Evolutionary conservation across 2,329 filamentous ascomycete genomes (phyloP), one percentile per base, ranked within the genome.

Genomic region (Pseudogymnoascus sp.): DNA sequence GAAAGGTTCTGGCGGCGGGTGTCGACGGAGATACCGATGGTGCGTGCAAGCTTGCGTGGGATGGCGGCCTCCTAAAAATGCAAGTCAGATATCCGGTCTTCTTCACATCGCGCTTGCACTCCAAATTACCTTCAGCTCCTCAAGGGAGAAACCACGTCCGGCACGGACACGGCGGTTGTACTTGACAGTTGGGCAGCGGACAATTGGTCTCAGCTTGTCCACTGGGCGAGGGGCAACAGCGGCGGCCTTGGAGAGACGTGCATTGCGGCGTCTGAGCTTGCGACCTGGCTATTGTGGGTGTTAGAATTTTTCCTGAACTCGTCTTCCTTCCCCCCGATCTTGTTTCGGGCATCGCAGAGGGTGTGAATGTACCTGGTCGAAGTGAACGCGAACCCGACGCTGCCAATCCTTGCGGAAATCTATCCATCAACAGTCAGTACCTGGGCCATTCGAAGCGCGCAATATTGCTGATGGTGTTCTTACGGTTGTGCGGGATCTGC

Each of bases 341-440:
- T 60, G 39, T 73, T 54, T 66, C 65, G 66, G 34, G 34, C 39
- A 61, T 61, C 60, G 57, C 65, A 34, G n/a, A 28, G 23, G n/a
- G 65, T 69, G 71, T 68, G 68, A 45, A 60, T 67, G 83, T 93
- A 96, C 93, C 92, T 98, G 95, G 86, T 99, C 92, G 85, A 99
- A 99, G 87, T 99, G 95, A 82, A 91, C 90, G 83, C 92, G 91
- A 79, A 99, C 95, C 84, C 93, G 91, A 84, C 92, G 91, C 83
- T 98, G 93, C 95, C 95, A 99, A 87, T 99, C 93, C 92, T 96
- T 97, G 84, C 92, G 93, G 91, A 96, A 96, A 80, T 97, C 90
- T 95, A 77, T 69, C 71, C 72, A 64, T 43, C 60, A 39, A 39
- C 64, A 65, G 69, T 77, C 70, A 77, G 73, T 68, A 69, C 60